Base-by-base conservation (phyloP, 306 rosid genomes). In the Cicer cuneatum region DNA sequence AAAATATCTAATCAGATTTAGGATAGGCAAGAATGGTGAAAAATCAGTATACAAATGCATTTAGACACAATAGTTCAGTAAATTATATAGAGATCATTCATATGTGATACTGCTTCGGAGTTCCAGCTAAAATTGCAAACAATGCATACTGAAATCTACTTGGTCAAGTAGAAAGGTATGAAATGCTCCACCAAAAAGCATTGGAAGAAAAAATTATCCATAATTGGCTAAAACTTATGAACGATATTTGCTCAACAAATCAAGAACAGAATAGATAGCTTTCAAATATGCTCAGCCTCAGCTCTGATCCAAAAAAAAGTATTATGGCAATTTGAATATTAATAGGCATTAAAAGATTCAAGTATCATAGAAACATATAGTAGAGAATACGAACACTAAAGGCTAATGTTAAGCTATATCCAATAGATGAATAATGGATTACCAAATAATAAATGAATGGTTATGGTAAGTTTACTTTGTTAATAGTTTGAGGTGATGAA, bases 1-100 rank as follows among this genome's bases (percentile, higher is more conserved):
- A 35, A 72, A 70, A 53, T 48, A n/a, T 52, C 78, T 39, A 72
- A 75, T 40, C 61, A 65, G 35, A 51, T 67, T 59, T 58, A 33
- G 37, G 11, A 61, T 52, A 77, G 37, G 54, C 10, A 37, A 19
- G 72, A 29, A 49, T 41, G 15, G 72, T 71, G 65, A 66, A 70
- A 63, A 18, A 57, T 65, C 51, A 11, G 71, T 21, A 49, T 8
- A 66, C 7, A 43, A 43, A 70, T 70, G 67, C 83, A 76, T 9
- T 38, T 49, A 64, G 67, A 35, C 19, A 24, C 53, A n/a, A 47
- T 11, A 63, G 16, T 14, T 49, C 54, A 16, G 39, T 66, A 66
- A 67, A 24, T 71, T 59, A 42, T 40, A 71, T 63, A 39, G 42
- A 18, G 35, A 56, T 14, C 61, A 71, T 42, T 64, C 56, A 33